Percentiles rank a stretch among this genome's conserved stretches.
Conservation (phyloP, 352 stramenopile genomes). For the Globisporangium spiculum region DNA sequence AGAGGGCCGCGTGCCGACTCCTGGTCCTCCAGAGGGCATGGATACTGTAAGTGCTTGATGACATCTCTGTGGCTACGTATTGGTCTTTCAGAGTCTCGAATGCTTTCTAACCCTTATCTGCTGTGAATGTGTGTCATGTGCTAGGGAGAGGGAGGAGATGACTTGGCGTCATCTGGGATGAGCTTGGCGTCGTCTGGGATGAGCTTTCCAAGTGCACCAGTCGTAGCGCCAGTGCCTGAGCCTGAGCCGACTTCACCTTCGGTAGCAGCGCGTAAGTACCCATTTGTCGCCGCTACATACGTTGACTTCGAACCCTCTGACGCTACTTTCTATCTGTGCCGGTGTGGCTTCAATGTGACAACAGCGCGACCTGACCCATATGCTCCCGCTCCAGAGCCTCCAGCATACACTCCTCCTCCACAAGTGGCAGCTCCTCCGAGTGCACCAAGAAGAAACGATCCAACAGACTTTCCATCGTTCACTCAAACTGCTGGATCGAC, state of each 20-base stretch:
- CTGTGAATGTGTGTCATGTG: not conserved
- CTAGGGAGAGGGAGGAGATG: slow-evolving; percentile 6
- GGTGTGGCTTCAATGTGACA: not conserved
- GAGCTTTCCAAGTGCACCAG: slow-evolving; percentile 13
- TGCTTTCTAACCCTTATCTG: not conserved
- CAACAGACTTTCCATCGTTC: slow-evolving; percentile 43
- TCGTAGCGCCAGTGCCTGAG: not conserved
- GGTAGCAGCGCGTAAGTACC: not conserved
- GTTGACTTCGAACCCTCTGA: not conserved
- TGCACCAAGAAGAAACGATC: slow-evolving; percentile 17
- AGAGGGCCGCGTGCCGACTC: slow-evolving; percentile 79
- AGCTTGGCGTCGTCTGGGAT: slow-evolving; percentile 10
- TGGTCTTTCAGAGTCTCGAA: not conserved
- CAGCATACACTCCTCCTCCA: slow-evolving; percentile 11
- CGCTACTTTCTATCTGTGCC: not conserved
- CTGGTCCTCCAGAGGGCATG: slow-evolving; percentile 69
- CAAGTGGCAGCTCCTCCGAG: slow-evolving; percentile 11
- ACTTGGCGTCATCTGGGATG: slow-evolving; percentile 14
- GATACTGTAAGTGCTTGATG: slow-evolving; percentile 25
- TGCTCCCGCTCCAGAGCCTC: not conserved
- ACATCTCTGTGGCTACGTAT: not conserved
- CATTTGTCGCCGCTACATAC: not conserved
- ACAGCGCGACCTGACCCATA: slow-evolving; percentile 9
- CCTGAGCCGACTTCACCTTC: not conserved
- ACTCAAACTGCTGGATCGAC: slow-evolving; percentile 37